Base-by-base conservation (phyloP, 83 land plant species). In the Diphasiastrum complanatum region DNA sequence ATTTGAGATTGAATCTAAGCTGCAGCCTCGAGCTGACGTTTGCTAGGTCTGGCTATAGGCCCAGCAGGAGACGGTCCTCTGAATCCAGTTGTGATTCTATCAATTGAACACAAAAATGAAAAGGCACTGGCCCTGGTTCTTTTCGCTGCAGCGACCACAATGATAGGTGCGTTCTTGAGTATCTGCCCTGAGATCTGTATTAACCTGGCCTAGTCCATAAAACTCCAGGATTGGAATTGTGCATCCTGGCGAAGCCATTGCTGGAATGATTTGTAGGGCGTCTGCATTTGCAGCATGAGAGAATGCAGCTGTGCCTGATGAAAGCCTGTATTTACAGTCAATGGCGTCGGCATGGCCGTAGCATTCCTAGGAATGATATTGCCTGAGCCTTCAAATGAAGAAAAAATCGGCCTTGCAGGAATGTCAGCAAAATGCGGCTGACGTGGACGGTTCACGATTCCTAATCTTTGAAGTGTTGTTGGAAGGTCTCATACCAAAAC, bases 101-200 rank as follows among this genome's bases (percentile, higher is more conserved):
- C 91, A 61, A 73, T 24, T 25, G 79, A 82, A 60, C 96, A 89
- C n/a, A 31, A 48, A 63, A 60, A 85, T 87, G 70, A 89, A 89
- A 37, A 76, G 75, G 47, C 60, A 61, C 67, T 68, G 67, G 43
- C 46, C 46, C 19, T 64, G 71, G 32, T 55, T 51, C 35, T 59
- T 64, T 65, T 72, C 48, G 45, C 47, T 71, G 38, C 62, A 67
- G 40, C 63, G 55, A 40, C 52, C 53, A 64, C 91, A 86, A 14
- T 69, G 64, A 47, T 66, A 74, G 70, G 88, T 81, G 16, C 64
- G 33, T 59, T 67, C 58, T 33, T 41, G 33, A 26, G 26, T 58
- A 38, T 67, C 70, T 55, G 25, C 34, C 57, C 23, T 52, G 35
- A 3, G 50, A 41, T 45, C 53, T 60, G 46, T 46, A 33, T 43